Evolutionary conservation across 805 yeast species (phyloP), one percentile per base, ranked within the genome.

Genomic region (Nakazawaea peltata): DNA sequence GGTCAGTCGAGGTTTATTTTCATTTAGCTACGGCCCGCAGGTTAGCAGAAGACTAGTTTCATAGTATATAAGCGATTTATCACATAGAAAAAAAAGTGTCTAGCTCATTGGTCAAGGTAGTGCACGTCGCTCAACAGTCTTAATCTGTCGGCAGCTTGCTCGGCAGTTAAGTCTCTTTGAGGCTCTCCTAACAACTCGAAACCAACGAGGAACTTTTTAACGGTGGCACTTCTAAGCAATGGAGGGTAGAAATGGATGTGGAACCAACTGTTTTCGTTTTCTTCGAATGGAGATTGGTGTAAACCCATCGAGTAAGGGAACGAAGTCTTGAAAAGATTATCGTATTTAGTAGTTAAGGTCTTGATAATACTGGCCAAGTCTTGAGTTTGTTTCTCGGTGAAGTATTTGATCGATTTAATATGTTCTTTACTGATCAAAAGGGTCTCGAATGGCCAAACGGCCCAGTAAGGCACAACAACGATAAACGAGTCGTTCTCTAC

Each of bases 241-340:
- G 90, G 90, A 29, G 90, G 88, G 51, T 81, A 81, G 57, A 81
- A 81, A 54, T 81, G 86, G 69, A 81, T 72, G 46, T 80, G 83
- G 53, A 81, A 74, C 61, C 73, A 74, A 63, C 72, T 63, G 19
- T 62, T 52, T 14, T 57, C 51, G 13, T 69, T 47, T 36, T 65
- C 67, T 31, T 61, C 69, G 25, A 77, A 61, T 30, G 82, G 83
- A 7, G 85, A 81, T 56, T 81, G 90, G 55, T 81, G 90, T 13
- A 81, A 55, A 12, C 90, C 90, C 88, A 81, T 81, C 1, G 86
- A 79, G 56, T 81, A 81, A 2, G 88, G 88, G 63, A 81, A 81
- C 21, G 74, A 69, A 4, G 83, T 73, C 51, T 68, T 59, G 53
- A 81, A 81, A 36, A 81, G 60, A 50, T 81, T 81, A 56, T 81